A percentile compares a stretch with the other conserved stretches of the same genome.
These are phyloP conservation scores for Gynochthodes officinalis DNA, from an alignment of 257 asterid species.

Conservation along the genomic window DNA sequence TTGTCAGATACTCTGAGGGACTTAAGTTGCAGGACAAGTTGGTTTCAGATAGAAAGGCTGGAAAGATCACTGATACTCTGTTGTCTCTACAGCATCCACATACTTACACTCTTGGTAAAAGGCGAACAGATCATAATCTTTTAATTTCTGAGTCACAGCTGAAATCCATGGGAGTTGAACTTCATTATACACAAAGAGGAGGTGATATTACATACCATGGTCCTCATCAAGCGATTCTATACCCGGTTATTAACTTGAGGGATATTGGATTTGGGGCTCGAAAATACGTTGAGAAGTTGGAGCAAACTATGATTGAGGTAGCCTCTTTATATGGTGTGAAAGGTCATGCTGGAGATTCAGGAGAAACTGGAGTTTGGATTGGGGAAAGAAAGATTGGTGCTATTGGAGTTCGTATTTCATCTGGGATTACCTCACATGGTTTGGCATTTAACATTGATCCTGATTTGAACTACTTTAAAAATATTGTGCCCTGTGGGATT, in stretches of 20 bases:
- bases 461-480: constrained; percentile 61
- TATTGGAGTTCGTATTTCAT: constrained; percentile 58
- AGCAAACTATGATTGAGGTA: constrained; percentile 60
- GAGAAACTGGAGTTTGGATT: constrained; percentile 83
- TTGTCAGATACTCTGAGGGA: constrained; percentile 51
- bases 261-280: constrained; percentile 68
- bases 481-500: constrained; percentile 82
- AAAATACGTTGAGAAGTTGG: constrained; percentile 65
- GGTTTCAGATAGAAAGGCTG: constrained; percentile 45
- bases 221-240: constrained; percentile 65
- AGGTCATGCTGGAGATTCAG: constrained; percentile 40
- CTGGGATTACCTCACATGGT: constrained; percentile 74
- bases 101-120: constrained; percentile 72
- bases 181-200: constrained; percentile 66
- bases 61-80: constrained; percentile 41
- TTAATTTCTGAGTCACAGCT: constrained; percentile 54
- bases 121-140: constrained; percentile 54
- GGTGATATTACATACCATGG: constrained; percentile 86
- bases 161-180: constrained; percentile 56
- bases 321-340: constrained; percentile 55
- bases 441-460: constrained; percentile 67
- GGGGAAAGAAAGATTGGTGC: constrained; percentile 66
- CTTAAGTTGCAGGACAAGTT: constrained; percentile 64
- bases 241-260: constrained; percentile 59
- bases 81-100: constrained; percentile 75